These are phyloP conservation scores for Rhodotorula sp. DNA, from an alignment of 1,284 basidiomycete genomes.

Conservation along the genomic window DNA sequence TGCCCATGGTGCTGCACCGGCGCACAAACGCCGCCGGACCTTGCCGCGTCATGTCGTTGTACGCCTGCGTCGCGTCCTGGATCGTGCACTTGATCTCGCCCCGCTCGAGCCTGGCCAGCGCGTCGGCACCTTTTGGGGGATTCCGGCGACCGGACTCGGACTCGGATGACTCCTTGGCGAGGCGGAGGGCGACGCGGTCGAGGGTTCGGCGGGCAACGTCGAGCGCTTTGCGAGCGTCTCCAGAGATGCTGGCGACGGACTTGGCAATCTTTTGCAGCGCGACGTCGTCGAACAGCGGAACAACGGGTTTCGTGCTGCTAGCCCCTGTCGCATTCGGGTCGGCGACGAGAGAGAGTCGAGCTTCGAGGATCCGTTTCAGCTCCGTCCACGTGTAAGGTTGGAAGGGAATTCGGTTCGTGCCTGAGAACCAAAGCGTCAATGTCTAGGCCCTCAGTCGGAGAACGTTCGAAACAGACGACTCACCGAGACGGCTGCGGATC, in stretches of 20 bases:
- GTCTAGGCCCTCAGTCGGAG: not conserved
- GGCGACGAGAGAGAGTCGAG: conserved; percentile 60
- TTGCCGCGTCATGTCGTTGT: conserved; percentile 86
- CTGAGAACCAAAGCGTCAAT: conserved; percentile 51
- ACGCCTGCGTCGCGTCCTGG: conserved; percentile 52
- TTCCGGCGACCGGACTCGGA: too few species aligned
- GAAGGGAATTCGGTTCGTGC: conserved; percentile 95
- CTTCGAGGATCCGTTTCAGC: conserved; percentile 80
- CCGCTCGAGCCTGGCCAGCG: conserved; percentile 59
- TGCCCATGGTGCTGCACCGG: conserved; percentile 79
- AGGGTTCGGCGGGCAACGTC: conserved; percentile 76
- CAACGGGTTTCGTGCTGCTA: conserved; percentile 56
- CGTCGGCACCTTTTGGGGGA: conserved; percentile 3
- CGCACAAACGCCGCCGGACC: conserved; percentile 79
- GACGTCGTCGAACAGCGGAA: conserved; percentile 58
- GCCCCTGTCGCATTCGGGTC: conserved; percentile 42
- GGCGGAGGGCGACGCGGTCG: conserved; percentile 18
- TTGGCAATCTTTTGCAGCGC: conserved; percentile 87
- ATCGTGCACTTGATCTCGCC: conserved; percentile 50
- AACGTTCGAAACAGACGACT: not conserved
- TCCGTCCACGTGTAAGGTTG: conserved; percentile 81
- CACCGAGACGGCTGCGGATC: conserved; percentile 87
- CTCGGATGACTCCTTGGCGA: not conserved
- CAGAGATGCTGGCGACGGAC: conserved; percentile 88
- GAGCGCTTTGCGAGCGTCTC: conserved; percentile 88